Conservation (phyloP, 257 asterid species). For the Plectranthus barbatus region DNA sequence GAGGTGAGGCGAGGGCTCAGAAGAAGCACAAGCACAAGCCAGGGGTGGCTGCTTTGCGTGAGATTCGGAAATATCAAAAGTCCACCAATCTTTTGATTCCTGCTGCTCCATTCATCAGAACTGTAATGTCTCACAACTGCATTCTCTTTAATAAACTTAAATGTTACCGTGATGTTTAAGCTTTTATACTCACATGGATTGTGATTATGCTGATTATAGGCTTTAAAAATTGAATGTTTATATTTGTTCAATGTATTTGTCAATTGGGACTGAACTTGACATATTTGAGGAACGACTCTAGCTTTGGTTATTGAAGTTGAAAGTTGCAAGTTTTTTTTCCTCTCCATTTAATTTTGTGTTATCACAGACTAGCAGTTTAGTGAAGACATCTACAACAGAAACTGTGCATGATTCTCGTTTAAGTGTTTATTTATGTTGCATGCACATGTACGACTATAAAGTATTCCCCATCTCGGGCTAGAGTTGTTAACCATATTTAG, state of each 20-base stretch:
- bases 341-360: not conserved
- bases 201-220: not conserved
- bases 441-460: not conserved
- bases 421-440: not conserved
- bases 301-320: not conserved
- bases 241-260: not conserved
- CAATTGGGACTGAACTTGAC: not conserved
- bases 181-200: not conserved
- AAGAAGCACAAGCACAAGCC: conserved; percentile 47
- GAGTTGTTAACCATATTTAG: not conserved
- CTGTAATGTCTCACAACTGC: conserved; percentile 28
- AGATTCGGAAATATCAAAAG: conserved; percentile 75
- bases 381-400: not conserved
- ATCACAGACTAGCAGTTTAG: not conserved
- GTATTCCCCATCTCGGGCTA: not conserved
- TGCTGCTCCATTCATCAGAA: conserved; percentile 77
- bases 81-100: conserved; percentile 58
- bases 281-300: not conserved
- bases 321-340: not conserved
- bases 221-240: not conserved
- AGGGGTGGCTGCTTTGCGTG: conserved; percentile 73
- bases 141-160: not conserved
- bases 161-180: not conserved
- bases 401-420: not conserved
- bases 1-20: conserved; percentile 14